Evolutionary conservation across 2,329 filamentous ascomycete genomes (phyloP).

Genomic region (Eurotiales sp.): DNA sequence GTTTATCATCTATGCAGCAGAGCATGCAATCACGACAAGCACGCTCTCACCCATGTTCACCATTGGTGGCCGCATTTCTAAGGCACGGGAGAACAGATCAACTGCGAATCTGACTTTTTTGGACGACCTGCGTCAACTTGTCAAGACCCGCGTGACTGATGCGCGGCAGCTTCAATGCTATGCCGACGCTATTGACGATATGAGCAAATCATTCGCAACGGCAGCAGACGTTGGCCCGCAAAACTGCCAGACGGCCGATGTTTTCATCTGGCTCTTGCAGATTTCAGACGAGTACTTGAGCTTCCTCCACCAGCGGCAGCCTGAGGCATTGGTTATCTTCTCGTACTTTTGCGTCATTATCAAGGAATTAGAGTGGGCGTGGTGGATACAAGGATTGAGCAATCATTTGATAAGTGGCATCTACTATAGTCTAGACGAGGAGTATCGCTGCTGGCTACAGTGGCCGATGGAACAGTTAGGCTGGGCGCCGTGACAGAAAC

Average conservation of each 20-base stretch:
- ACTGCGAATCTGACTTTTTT: constrained; percentile 6
- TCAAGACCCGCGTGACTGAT: constrained; percentile 8
- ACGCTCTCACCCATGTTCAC: constrained; percentile 17
- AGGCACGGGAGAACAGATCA: constrained; percentile 9
- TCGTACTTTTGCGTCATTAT: constrained; percentile 21
- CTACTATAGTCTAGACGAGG: constrained; percentile 19
- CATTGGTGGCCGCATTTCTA: constrained; percentile 9
- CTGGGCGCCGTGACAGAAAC: constrained; percentile 20
- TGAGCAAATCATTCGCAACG: constrained; percentile 15
- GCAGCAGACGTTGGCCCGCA: constrained; percentile 5
- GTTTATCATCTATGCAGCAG: constrained; percentile 28
- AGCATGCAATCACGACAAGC: constrained; percentile 19
- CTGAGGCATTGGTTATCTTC: constrained; percentile 22
- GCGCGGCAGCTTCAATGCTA: constrained; percentile 10
- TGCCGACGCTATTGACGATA: constrained; percentile 16
- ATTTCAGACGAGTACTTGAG: constrained; percentile 20
- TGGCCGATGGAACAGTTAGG: constrained; percentile 24
- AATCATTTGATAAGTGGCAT: constrained; percentile 18
- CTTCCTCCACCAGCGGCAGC: constrained; percentile 16
- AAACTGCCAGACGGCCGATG: constrained; percentile 19
- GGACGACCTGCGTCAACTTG: constrained; percentile 15
- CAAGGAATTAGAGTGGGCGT: constrained; percentile 21
- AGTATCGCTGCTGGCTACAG: constrained; percentile 21
- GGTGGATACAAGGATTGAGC: constrained; percentile 25
- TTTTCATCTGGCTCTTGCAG: constrained; percentile 23